Conservation (phyloP, 495 filamentous ascomycete genomes). For the Rostrohypoxylon terebratum region DNA sequence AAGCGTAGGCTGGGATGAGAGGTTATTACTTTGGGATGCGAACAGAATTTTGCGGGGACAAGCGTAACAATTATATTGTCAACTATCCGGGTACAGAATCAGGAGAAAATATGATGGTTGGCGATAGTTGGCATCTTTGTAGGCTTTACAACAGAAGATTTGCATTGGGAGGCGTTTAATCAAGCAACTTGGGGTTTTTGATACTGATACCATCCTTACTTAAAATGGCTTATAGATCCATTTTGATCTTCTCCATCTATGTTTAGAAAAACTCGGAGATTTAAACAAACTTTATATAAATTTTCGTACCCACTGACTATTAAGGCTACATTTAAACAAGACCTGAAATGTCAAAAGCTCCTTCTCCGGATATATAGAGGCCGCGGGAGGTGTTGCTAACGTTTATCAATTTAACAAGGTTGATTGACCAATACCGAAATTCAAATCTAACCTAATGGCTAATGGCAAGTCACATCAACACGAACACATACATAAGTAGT, state of each 20-base stretch:
- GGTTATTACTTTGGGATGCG: constrained; percentile 91
- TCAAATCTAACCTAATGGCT: not conserved
- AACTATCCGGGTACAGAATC: not conserved
- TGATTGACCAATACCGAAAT: not conserved
- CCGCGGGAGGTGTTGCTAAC: no score
- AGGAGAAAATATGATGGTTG: not conserved
- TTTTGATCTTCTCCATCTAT: not conserved
- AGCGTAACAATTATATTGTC: constrained; percentile 2
- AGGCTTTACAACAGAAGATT: constrained; percentile 13
- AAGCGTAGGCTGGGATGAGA: constrained; percentile 92
- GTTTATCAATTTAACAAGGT: no score
- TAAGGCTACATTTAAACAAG: not conserved
- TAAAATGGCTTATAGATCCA: constrained; percentile 8
- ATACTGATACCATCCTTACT: constrained; percentile 30
- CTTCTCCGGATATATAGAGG: no score
- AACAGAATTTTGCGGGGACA: constrained; percentile 54
- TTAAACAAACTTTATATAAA: not conserved
- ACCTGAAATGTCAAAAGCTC: no score
- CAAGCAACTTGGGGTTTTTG: constrained; percentile 4
- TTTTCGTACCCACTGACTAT: not conserved
- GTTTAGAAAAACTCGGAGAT: not conserved
- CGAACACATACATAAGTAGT: not conserved
- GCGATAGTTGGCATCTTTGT: not conserved
- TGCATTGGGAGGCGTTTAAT: constrained; percentile 49
- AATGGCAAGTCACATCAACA: not conserved